Percentiles rank a stretch among this genome's conserved stretches.
These are phyloP conservation scores for Clonostachys rosea DNA, from an alignment of 2,329 filamentous ascomycete species.

Conservation along the genomic window DNA sequence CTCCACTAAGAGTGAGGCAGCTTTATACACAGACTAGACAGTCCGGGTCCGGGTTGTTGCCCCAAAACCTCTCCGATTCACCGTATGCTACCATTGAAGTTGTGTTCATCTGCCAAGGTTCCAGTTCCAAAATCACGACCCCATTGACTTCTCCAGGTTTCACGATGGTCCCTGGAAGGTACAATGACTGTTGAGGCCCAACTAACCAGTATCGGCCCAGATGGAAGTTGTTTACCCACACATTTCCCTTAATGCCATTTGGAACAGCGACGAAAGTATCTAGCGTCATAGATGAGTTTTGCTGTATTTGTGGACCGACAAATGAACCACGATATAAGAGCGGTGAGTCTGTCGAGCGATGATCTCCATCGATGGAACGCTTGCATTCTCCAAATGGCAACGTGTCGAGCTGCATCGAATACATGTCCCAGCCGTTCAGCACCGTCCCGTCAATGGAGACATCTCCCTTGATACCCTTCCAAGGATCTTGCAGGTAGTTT, in stretches of 20 bases:
- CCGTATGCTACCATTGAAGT: constrained; percentile 2
- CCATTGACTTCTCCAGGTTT: constrained; percentile 25
- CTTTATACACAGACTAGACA: not conserved
- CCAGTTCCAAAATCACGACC: constrained; percentile 35
- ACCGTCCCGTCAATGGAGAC: constrained; percentile 36
- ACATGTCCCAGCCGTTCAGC: too few relatives aligned
- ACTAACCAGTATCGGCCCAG: constrained; percentile 40
- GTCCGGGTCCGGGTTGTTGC: constrained; percentile 5
- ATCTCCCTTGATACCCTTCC: constrained; percentile 32
- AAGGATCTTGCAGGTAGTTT: constrained; percentile 31
- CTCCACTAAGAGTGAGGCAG: not conserved
- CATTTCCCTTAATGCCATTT: too few relatives aligned
- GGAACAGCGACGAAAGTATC: too few relatives aligned
- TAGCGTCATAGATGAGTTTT: too few relatives aligned
- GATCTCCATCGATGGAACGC: too few relatives aligned
- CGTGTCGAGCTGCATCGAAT: too few relatives aligned
- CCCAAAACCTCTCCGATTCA: constrained; percentile 6
- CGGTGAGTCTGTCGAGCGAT: too few relatives aligned
- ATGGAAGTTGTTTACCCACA: constrained; percentile 14
- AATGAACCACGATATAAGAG: too few relatives aligned
- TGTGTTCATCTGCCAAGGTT: constrained; percentile 17
- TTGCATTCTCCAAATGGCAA: too few relatives aligned
- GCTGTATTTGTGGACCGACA: too few relatives aligned
- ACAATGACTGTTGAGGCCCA: constrained; percentile 42
- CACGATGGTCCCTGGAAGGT: constrained; percentile 32